These are phyloP conservation scores for Cenchrus americanus DNA, from an alignment of 176 grass and related monocot species.

Conservation along the genomic window DNA sequence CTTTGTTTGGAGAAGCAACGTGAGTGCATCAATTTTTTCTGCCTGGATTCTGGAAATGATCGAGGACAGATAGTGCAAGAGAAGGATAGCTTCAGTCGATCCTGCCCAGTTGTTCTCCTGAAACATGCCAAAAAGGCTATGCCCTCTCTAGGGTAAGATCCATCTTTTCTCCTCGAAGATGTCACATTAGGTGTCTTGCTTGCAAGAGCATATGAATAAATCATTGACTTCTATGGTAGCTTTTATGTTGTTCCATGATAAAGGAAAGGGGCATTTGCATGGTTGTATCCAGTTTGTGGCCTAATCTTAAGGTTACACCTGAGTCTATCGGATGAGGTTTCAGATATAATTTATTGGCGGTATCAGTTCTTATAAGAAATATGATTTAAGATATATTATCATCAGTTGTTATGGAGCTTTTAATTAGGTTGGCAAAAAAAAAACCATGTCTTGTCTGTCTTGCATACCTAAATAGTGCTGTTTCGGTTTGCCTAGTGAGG, in stretches of 20 bases:
- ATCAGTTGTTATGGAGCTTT: neutral
- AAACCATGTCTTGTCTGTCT: neutral
- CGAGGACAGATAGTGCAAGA: conserved; percentile 42
- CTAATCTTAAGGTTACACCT: neutral
- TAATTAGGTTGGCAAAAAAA: conserved; percentile 14
- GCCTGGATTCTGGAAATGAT: conserved; percentile 57
- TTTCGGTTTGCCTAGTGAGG: conserved; percentile 10
- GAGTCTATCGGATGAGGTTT: conserved; percentile 16
- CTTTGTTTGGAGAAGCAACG: conserved; percentile 70
- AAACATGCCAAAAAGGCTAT: conserved; percentile 59
- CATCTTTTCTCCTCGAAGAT: neutral
- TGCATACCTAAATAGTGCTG: conserved; percentile 11
- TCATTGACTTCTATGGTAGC: conserved; percentile 10
- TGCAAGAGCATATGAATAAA: conserved; percentile 16
- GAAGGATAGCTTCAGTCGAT: conserved; percentile 53
- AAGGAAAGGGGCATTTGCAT: conserved; percentile 7
- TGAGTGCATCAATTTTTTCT: conserved; percentile 62
- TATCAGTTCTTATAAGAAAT: conserved; percentile 21
- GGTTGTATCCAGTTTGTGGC: neutral
- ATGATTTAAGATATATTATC: neutral
- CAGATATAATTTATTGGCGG: neutral
- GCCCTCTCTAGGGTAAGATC: conserved; percentile 38
- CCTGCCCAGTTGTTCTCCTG: conserved; percentile 74
- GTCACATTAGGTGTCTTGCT: conserved; percentile 20
- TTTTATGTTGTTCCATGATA: conserved; percentile 4